phyloP scores from a whole-genome alignment of 2,329 filamentous ascomycete genomes.

The Verticillium dahliae region DNA sequence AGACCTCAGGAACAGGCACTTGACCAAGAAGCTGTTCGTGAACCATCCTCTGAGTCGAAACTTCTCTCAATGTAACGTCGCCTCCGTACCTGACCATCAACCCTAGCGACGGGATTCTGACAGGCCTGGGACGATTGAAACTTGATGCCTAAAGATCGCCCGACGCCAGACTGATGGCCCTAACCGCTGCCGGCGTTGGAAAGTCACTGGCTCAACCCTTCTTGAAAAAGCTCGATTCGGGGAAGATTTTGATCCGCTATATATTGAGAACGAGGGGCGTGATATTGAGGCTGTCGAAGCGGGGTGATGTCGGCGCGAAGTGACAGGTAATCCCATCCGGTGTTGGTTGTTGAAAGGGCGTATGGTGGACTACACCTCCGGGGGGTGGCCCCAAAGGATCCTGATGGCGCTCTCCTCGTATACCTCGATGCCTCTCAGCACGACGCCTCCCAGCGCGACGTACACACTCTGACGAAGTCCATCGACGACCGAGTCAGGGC shows the following conservation, averaged over 20 bases:
- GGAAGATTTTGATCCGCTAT: background rate
- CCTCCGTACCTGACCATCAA: slow-evolving; percentile 27
- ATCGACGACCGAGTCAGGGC: too few species aligned
- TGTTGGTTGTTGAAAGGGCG: too few species aligned
- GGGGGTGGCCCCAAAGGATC: too few species aligned
- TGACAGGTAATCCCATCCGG: too few species aligned
- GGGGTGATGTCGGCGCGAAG: too few species aligned
- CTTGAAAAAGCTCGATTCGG: slow-evolving; percentile 14
- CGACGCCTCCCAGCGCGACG: too few species aligned
- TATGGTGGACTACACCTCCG: too few species aligned
- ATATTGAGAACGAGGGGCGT: too few species aligned
- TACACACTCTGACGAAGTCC: too few species aligned
- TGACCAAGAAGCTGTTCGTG: slow-evolving; percentile 16
- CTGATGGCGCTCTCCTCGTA: too few species aligned
- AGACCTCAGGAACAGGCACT: background rate
- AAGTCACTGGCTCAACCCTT: slow-evolving; percentile 15
- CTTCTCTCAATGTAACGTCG: slow-evolving; percentile 20
- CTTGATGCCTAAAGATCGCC: slow-evolving; percentile 7
- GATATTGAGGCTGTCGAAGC: too few species aligned
- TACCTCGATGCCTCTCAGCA: too few species aligned
- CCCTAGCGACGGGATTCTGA: slow-evolving; percentile 22
- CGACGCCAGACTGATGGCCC: slow-evolving; percentile 17
- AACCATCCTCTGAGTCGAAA: slow-evolving; percentile 19
- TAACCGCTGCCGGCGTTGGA: slow-evolving; percentile 20
- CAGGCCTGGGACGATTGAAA: slow-evolving; percentile 21